These are phyloP conservation scores for Hibiscus mutabilis DNA, from an alignment of 345 rosid genomes.

Conservation along the genomic window DNA sequence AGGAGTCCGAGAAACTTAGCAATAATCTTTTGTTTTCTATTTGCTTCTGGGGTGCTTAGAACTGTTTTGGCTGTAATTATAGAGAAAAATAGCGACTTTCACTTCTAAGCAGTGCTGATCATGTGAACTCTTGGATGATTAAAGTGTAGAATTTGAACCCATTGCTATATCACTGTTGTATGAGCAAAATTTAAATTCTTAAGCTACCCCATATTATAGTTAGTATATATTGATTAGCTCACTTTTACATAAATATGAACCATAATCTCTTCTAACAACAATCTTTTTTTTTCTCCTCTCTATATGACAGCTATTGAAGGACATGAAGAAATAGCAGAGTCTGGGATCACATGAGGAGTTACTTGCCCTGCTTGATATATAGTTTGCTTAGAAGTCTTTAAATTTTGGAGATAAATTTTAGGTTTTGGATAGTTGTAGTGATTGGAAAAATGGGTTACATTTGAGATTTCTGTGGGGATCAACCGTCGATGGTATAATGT, in stretches of 20 bases:
- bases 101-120: too few relatives aligned
- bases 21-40: too few relatives aligned
- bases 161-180: too few relatives aligned
- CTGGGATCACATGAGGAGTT: conserved; percentile 13
- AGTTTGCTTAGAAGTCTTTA: conserved; percentile 13
- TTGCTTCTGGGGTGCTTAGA: too few relatives aligned
- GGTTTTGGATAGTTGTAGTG: conserved; percentile 4
- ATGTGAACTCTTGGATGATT: too few relatives aligned
- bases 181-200: background rate
- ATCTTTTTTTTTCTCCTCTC: background rate
- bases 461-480: conserved; percentile 93
- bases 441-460: conserved; percentile 61
- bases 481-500: conserved; percentile 88
- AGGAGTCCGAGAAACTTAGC: too few relatives aligned
- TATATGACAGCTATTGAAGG: conserved; percentile 15
- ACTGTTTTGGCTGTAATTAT: too few relatives aligned
- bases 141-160: too few relatives aligned
- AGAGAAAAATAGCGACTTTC: too few relatives aligned
- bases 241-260: too few relatives aligned
- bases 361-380: conserved; percentile 16
- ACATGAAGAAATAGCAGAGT: conserved; percentile 1
- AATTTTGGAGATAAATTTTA: conserved; percentile 12
- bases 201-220: background rate
- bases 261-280: too few relatives aligned
- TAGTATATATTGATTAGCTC: too few relatives aligned